Evolutionary conservation across 106 monocot species (phyloP).

Genomic region (Cymbidium sinense): DNA sequence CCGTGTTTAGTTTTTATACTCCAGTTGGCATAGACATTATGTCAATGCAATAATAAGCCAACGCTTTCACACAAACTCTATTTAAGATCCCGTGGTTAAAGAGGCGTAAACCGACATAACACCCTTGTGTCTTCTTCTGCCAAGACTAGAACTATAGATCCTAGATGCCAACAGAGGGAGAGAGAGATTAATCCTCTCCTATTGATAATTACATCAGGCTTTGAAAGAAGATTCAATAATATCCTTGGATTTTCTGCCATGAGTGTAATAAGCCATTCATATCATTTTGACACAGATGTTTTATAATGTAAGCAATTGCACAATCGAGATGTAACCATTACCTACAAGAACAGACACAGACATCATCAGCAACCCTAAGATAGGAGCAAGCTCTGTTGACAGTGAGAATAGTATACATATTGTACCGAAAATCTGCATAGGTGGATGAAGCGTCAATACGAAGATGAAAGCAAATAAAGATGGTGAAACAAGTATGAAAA

Average conservation of each 20-base stretch:
- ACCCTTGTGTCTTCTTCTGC: background rate
- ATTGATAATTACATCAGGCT: background rate
- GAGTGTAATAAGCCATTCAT: background rate
- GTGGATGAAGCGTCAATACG: slow-evolving; percentile 9
- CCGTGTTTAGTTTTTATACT: background rate
- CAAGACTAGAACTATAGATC: background rate
- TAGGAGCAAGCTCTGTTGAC: slow-evolving; percentile 83
- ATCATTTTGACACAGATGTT: background rate
- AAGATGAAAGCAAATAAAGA: background rate
- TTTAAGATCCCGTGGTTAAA: background rate
- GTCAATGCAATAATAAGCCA: background rate
- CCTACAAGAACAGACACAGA: slow-evolving; percentile 89
- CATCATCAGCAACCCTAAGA: slow-evolving; percentile 79
- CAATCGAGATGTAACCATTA: slow-evolving; percentile 11
- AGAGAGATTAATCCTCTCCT: background rate
- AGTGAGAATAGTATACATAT: slow-evolving; percentile 83
- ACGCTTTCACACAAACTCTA: background rate
- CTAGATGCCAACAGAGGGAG: background rate
- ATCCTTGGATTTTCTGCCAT: background rate
- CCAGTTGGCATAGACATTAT: background rate
- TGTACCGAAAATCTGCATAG: slow-evolving; percentile 69
- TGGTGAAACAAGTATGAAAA: background rate
- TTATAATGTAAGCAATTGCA: background rate
- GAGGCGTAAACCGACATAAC: background rate
- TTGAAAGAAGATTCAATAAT: background rate